Conservation (phyloP, 2,329 filamentous ascomycete genomes). For the Talaromyces pinophilus region DNA sequence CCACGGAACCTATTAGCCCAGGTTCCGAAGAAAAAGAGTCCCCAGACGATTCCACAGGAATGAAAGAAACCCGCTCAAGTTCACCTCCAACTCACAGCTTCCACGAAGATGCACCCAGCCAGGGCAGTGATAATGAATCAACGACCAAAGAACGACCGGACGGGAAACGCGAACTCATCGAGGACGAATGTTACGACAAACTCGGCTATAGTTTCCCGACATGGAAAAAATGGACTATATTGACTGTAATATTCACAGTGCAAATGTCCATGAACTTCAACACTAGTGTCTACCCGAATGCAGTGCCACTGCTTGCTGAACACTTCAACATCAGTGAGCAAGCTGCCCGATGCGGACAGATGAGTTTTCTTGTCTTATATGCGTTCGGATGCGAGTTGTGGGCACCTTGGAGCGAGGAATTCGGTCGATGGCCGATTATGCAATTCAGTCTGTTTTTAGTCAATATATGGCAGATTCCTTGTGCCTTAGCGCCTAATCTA, state of each 20-base stretch:
- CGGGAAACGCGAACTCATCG: not conserved
- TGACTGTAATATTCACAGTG: not conserved
- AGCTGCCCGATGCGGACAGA: conserved; percentile 69
- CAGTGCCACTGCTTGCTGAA: conserved; percentile 30
- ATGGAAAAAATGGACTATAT: not conserved
- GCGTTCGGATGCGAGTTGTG: conserved; percentile 84
- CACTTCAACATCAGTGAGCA: conserved; percentile 68
- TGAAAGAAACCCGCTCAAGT: not conserved
- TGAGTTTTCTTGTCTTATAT: conserved; percentile 75
- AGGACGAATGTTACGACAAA: not conserved
- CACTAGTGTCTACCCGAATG: not conserved
- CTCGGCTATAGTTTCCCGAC: not conserved
- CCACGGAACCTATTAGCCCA: not conserved
- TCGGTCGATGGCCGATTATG: conserved; percentile 73
- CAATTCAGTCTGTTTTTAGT: conserved; percentile 72
- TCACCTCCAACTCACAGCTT: not conserved
- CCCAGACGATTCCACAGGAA: not conserved
- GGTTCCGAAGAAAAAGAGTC: not conserved
- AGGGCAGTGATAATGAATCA: not conserved
- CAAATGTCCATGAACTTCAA: not conserved
- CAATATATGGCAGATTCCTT: conserved; percentile 74
- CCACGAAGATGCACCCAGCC: not conserved
- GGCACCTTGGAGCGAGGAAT: conserved; percentile 83
- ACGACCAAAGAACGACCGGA: not conserved
- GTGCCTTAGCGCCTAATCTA: conserved; percentile 71